phyloP scores from a whole-genome alignment of 179 eudicot species.

The Gypsophila paniculata region DNA sequence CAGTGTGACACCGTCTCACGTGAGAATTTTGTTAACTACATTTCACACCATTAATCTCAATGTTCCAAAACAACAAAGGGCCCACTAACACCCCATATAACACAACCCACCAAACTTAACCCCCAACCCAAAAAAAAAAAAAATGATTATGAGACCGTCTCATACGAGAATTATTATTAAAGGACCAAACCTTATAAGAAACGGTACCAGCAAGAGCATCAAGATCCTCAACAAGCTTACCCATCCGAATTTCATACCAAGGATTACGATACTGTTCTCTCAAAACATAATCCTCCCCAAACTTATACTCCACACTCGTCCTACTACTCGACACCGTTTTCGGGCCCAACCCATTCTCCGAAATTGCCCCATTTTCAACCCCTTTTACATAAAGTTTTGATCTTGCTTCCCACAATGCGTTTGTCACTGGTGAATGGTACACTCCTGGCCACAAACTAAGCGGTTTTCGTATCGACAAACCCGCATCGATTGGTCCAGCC shows the following conservation, averaged over 20 bases:
- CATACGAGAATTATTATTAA: background rate
- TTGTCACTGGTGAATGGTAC: slow-evolving; percentile 93
- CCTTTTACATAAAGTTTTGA: slow-evolving; percentile 50
- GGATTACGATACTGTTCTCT: slow-evolving; percentile 94
- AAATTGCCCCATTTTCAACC: slow-evolving; percentile 10
- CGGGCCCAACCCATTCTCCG: slow-evolving; percentile 35
- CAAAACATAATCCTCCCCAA: slow-evolving; percentile 62
- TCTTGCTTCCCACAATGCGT: slow-evolving; percentile 87
- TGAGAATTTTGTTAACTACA: too few relatives aligned
- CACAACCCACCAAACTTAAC: background rate
- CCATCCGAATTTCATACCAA: slow-evolving; percentile 87
- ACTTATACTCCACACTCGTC: slow-evolving; percentile 60
- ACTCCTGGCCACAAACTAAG: slow-evolving; percentile 89
- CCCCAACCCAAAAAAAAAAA: too few relatives aligned
- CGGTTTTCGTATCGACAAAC: slow-evolving; percentile 51
- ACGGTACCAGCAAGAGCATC: slow-evolving; percentile 98
- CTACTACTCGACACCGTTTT: slow-evolving; percentile 61
- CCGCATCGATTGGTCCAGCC: slow-evolving; percentile 40
- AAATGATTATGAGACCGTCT: background rate
- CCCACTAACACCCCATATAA: background rate
- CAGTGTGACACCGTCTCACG: too few relatives aligned
- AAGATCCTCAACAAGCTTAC: slow-evolving; percentile 92
- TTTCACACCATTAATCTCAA: too few relatives aligned
- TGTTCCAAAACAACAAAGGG: too few relatives aligned
- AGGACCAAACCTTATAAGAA: slow-evolving; percentile 61